Base-by-base conservation (phyloP, 148 eudicot genomes). In the Rhododendron simsii region DNA sequence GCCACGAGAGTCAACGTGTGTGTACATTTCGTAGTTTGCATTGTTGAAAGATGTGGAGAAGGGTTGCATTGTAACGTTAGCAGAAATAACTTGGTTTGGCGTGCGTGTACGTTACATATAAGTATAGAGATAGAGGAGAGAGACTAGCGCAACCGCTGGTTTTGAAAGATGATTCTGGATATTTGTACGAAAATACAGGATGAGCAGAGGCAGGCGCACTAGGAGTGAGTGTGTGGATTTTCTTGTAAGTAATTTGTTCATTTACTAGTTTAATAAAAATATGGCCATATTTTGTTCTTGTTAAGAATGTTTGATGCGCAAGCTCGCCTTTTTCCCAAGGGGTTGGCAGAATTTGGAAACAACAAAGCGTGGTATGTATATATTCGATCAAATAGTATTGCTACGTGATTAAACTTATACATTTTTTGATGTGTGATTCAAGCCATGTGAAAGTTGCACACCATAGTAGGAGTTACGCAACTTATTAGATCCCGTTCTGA, bases 11-110 rank as follows among this genome's bases (percentile, higher is more conserved):
- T 61, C 44, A 26, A 6, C 57, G 26, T 18, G 14, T n/a, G 35
- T 82, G 81, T 82, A 82, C 50, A 41, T 74, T 86, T 73, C 75
- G 85, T 39, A n/a, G 82, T 61, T 41, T 50, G 41, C 18, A 71
- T 47, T 71, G 76, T 9, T 63, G 30, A 63, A 63, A 63, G 63
- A 30, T 7, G 69, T 9, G 28, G 35, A 28, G 16, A 71, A 71
- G 37, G 73, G 11, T n/a, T 1, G 0, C 33, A 67, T 10, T 67
- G 30, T 67, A 28, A 26, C 1, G 35, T 21, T 45, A 11, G 15
- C 26, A 28, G 35, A 69, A 69, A 69, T 26, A 69, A 28, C 33
- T 69, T 28, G 39, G 30, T 69, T 11, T 69, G 16, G 75, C 28
- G 33, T 28, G 18, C 21, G 8, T 30, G 76, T 30, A 71, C 30